These are phyloP conservation scores for Suhomyces bolitotheri DNA, from an alignment of 1,139 yeast species.

Conservation along the genomic window DNA sequence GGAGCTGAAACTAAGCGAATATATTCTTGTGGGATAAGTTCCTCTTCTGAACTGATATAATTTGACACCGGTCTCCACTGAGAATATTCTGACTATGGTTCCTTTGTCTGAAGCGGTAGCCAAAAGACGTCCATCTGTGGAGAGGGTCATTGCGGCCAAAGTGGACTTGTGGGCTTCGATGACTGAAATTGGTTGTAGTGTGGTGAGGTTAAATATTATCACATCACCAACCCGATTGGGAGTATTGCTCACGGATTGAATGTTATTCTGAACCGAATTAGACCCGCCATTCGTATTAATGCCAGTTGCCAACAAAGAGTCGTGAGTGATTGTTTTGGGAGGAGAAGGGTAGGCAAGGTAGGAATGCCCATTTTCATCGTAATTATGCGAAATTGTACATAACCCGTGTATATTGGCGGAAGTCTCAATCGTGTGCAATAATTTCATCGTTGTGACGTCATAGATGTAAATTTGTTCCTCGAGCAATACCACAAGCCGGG, in stretches of 20 bases:
- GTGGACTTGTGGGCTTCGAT: constrained; percentile 92
- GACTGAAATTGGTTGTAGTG: constrained; percentile 82
- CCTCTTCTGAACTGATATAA: constrained; percentile 92
- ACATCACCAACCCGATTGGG: constrained; percentile 80
- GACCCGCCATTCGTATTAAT: constrained; percentile 48
- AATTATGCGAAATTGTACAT: constrained; percentile 66
- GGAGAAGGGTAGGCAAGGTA: constrained; percentile 90
- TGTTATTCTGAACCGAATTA: constrained; percentile 44
- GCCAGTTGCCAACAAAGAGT: constrained; percentile 43
- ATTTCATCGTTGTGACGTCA: constrained; percentile 83
- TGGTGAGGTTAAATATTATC: constrained; percentile 73
- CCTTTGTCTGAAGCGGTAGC: constrained; percentile 98
- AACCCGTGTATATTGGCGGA: constrained; percentile 65
- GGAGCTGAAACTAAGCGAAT: constrained; percentile 75
- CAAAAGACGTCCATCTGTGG: constrained; percentile 75
- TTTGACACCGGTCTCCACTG: constrained; percentile 80
- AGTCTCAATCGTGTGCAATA: constrained; percentile 86
- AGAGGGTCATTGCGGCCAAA: constrained; percentile 74
- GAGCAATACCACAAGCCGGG: constrained; percentile 71
- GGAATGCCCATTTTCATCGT: constrained; percentile 47
- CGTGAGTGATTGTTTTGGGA: constrained; percentile 50
- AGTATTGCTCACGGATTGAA: constrained; percentile 45
- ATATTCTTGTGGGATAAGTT: constrained; percentile 88
- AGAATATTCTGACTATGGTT: constrained; percentile 84
- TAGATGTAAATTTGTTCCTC: constrained; percentile 87